Percentiles rank a stretch among this genome's conserved stretches.
Conservation (phyloP, 2,329 filamentous ascomycete genomes). For the Diaporthe longicolla region DNA sequence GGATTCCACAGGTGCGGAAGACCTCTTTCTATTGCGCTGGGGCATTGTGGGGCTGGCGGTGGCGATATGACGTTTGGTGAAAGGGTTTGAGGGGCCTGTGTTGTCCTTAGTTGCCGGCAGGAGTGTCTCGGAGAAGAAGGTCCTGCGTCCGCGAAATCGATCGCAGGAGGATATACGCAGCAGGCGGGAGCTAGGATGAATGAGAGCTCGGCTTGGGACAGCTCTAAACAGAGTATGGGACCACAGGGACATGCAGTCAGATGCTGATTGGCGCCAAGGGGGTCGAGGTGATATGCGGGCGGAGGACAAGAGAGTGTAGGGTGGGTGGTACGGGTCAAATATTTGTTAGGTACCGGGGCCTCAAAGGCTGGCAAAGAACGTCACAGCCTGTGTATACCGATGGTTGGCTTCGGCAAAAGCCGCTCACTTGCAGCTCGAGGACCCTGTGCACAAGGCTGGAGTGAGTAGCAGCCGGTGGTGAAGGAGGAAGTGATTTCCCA, state of each 20-base stretch:
- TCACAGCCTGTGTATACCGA: not conserved
- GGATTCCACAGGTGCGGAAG: not conserved
- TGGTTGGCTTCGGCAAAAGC: not conserved
- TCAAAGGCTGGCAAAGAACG: not conserved
- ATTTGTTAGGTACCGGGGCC: not conserved
- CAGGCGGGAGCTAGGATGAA: constrained; percentile 3
- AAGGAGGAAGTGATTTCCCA: not conserved
- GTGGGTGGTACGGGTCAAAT: not conserved
- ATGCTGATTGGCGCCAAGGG: not conserved
- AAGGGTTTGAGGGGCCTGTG: not conserved
- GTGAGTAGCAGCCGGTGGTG: not conserved
- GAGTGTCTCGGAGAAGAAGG: not conserved
- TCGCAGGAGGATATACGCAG: not conserved
- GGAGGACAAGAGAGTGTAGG: not conserved
- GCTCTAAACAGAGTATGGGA: constrained; percentile 2
- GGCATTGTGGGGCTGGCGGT: constrained; percentile 35
- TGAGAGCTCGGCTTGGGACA: constrained; percentile 30
- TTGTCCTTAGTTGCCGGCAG: not conserved
- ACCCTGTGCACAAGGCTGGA: not conserved
- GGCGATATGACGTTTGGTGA: constrained; percentile 38
- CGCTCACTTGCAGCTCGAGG: not conserved
- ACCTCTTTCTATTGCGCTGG: constrained; percentile 30
- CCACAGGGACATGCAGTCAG: constrained; percentile 30
- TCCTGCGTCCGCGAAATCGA: not conserved
- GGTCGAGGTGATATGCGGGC: not conserved